These are phyloP conservation scores for Avena eriantha DNA, from an alignment of 176 grass and related monocot species.

Conservation along the genomic window DNA sequence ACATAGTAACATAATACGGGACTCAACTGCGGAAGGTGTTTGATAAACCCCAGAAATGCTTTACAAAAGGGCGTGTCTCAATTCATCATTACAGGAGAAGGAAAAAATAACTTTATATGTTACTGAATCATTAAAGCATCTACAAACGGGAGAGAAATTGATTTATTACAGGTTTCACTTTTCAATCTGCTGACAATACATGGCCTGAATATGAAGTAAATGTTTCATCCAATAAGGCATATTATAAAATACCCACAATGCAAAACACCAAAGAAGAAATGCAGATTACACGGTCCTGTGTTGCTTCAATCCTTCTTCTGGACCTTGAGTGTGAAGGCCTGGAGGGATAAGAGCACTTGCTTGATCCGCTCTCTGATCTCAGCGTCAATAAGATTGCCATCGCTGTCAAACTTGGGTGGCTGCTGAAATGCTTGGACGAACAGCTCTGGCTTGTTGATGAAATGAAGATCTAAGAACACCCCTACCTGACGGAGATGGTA, in stretches of 20 bases:
- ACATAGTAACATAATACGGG: no score
- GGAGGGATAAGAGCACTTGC: conserved; percentile 74
- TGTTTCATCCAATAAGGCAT: not conserved
- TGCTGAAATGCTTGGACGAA: conserved; percentile 67
- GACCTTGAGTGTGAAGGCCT: conserved; percentile 75
- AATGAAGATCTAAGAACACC: conserved; percentile 90
- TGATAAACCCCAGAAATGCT: not conserved
- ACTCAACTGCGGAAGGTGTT: not conserved
- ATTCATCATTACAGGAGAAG: not conserved
- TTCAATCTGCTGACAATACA: conserved; percentile 9
- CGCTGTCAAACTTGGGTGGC: conserved; percentile 60
- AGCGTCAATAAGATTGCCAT: conserved; percentile 76
- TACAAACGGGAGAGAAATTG: not conserved
- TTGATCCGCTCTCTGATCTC: conserved; percentile 68
- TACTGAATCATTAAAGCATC: not conserved
- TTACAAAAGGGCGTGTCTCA: not conserved
- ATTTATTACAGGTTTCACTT: conserved; percentile 32
- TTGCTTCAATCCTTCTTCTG: conserved; percentile 44
- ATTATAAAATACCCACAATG: not conserved
- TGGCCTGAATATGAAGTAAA: not conserved
- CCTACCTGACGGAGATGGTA: conserved; percentile 93
- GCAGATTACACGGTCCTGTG: not conserved
- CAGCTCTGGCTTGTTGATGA: conserved; percentile 95
- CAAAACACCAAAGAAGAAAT: not conserved
- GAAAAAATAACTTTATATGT: not conserved